Percentiles rank a stretch among this genome's conserved stretches.
Evolutionary conservation across 2,329 filamentous ascomycete species (phyloP).

Genomic region (Periconia digitata): DNA sequence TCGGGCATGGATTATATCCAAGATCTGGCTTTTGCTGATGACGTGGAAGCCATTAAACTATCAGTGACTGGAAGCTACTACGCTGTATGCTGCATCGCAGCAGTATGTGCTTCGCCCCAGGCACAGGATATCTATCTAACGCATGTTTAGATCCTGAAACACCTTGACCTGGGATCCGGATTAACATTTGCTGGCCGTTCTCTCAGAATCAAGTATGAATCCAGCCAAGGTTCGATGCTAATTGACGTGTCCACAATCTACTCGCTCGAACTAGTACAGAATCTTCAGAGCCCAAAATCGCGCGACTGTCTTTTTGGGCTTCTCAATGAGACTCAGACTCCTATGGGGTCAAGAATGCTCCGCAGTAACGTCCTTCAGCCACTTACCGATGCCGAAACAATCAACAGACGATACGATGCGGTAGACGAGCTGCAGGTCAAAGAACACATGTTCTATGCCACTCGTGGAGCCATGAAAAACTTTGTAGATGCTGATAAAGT

Average conservation of each 20-base stretch:
- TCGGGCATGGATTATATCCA: conserved; percentile 77
- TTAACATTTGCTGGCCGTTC: conserved; percentile 76
- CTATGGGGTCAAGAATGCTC: conserved; percentile 84
- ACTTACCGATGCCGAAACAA: conserved; percentile 69
- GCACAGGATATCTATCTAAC: neutral
- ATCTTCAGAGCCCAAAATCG: conserved; percentile 74
- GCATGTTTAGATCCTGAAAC: conserved; percentile 69
- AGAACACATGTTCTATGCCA: conserved; percentile 80
- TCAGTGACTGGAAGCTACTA: conserved; percentile 83
- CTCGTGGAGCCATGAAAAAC: conserved; percentile 73
- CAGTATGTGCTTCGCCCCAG: conserved; percentile 66
- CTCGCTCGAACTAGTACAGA: conserved; percentile 88
- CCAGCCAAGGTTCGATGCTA: conserved; percentile 92
- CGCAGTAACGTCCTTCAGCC: conserved; percentile 88
- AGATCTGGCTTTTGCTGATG: conserved; percentile 75
- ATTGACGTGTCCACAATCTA: conserved; percentile 87
- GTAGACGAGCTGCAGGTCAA: conserved; percentile 79
- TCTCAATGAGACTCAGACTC: conserved; percentile 80
- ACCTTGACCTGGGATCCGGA: conserved; percentile 70
- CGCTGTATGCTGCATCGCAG: conserved; percentile 80
- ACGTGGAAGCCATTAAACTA: conserved; percentile 78
- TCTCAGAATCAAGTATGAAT: conserved; percentile 81
- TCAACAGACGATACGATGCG: conserved; percentile 76
- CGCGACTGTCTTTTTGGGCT: conserved; percentile 82
- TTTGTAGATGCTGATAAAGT: conserved; percentile 80